Conservation (phyloP, 306 rosid species). For the Casuarina cunninghamiana region DNA sequence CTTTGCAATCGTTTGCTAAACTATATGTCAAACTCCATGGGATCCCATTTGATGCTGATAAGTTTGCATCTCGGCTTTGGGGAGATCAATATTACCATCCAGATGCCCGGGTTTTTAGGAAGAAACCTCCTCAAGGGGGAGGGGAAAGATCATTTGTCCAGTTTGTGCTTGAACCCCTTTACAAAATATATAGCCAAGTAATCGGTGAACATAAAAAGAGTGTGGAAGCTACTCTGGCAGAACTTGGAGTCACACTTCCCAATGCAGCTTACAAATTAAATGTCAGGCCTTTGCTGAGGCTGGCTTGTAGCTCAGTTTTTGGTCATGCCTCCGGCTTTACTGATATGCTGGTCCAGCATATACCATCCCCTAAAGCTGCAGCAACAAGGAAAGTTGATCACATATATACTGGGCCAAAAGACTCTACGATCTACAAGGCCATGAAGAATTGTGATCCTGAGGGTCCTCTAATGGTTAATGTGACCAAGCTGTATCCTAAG, state of each 20-base stretch:
- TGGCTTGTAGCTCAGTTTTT: constrained; percentile 96
- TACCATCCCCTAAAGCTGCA: constrained; percentile 90
- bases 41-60: constrained; percentile 68
- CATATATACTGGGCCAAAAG: constrained; percentile 82
- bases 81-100: constrained; percentile 87
- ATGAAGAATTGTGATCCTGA: constrained; percentile 79
- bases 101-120: constrained; percentile 72
- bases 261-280: constrained; percentile 93
- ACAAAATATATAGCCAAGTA: constrained; percentile 93
- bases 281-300: constrained; percentile 88
- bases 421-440: constrained; percentile 79
- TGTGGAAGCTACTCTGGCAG: constrained; percentile 95
- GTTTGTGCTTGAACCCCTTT: constrained; percentile 90
- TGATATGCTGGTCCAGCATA: constrained; percentile 92
- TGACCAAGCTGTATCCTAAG: constrained; percentile 93
- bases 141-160: constrained; percentile 96
- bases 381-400: constrained; percentile 88
- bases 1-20: constrained; percentile 88
- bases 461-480: constrained; percentile 92
- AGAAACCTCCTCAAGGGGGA: constrained; percentile 84
- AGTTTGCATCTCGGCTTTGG: constrained; percentile 93
- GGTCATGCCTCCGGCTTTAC: constrained; percentile 89
- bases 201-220: constrained; percentile 98
- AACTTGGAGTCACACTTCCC: constrained; percentile 89
- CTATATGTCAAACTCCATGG: constrained; percentile 89